These are phyloP conservation scores for Cercophora newfieldiana DNA, from an alignment of 495 filamentous ascomycete genomes.

Conservation along the genomic window DNA sequence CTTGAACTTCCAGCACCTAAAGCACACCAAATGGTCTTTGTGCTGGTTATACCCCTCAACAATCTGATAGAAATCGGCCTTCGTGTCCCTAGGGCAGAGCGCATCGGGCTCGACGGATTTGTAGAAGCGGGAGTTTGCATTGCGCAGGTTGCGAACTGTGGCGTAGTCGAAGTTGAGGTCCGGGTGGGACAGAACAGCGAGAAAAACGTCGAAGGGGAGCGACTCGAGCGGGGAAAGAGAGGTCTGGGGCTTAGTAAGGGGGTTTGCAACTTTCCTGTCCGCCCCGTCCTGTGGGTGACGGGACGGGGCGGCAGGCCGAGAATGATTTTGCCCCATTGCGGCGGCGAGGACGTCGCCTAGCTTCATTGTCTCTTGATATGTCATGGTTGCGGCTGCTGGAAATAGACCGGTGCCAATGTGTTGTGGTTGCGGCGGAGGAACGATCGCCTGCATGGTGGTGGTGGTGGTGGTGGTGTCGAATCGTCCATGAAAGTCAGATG, in stretches of 20 bases:
- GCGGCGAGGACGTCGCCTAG: too few species aligned
- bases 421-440: neutral
- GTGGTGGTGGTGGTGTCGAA: neutral
- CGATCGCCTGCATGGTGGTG: neutral
- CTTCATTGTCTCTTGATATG: neutral
- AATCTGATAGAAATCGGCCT: conserved; percentile 11
- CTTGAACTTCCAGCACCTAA: conserved; percentile 18
- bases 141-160: conserved; percentile 12
- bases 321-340: too few species aligned
- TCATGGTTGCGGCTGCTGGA: neutral
- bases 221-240: conserved; percentile 11
- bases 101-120: conserved; percentile 12
- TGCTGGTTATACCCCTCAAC: conserved; percentile 20
- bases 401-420: neutral
- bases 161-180: conserved; percentile 10
- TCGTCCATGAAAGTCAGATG: neutral
- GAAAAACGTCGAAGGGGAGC: conserved; percentile 23
- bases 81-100: neutral
- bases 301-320: neutral
- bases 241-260: neutral
- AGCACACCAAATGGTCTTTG: conserved; percentile 15
- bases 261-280: neutral
- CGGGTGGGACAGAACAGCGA: neutral
- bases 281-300: neutral
- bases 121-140: conserved; percentile 8